Evolutionary conservation across 2,329 filamentous ascomycete species (phyloP).

Genomic region (Hypoxylon sp.): DNA sequence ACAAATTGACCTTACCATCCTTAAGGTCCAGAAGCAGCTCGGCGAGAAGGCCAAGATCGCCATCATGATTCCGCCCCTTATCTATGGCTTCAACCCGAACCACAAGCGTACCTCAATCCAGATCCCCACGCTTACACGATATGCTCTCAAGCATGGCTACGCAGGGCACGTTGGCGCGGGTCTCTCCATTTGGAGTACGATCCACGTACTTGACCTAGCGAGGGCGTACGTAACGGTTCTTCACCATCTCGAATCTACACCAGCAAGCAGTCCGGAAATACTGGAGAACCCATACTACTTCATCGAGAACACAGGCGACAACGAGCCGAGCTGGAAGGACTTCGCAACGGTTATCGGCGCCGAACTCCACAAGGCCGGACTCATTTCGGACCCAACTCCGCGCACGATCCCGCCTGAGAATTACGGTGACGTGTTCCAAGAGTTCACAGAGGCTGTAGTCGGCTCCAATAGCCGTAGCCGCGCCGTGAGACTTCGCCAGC

Average conservation of each 20-base stretch:
- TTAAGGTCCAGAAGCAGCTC: slow-evolving; percentile 53
- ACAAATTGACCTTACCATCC: slow-evolving; percentile 59
- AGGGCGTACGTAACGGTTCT: slow-evolving; percentile 59
- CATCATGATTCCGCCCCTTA: slow-evolving; percentile 61
- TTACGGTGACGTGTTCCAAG: slow-evolving; percentile 57
- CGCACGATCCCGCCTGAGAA: slow-evolving; percentile 53
- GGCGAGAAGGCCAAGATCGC: slow-evolving; percentile 58
- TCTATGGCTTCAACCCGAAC: slow-evolving; percentile 59
- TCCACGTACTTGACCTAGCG: slow-evolving; percentile 63
- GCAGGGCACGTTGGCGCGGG: slow-evolving; percentile 60
- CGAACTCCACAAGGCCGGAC: slow-evolving; percentile 54
- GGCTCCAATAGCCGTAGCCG: slow-evolving; percentile 59
- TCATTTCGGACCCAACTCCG: slow-evolving; percentile 54
- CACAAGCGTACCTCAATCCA: slow-evolving; percentile 61
- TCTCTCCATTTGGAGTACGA: slow-evolving; percentile 55
- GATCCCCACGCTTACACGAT: slow-evolving; percentile 60
- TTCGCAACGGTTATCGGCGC: slow-evolving; percentile 55
- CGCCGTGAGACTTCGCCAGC: slow-evolving; percentile 57
- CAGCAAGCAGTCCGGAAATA: slow-evolving; percentile 46
- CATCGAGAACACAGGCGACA: slow-evolving; percentile 56
- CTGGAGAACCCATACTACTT: slow-evolving; percentile 63
- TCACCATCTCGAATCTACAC: slow-evolving; percentile 57
- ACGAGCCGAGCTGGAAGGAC: slow-evolving; percentile 59
- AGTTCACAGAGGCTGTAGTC: slow-evolving; percentile 53
- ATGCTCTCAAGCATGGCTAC: slow-evolving; percentile 62